Base-by-base conservation (phyloP, 2,329 filamentous ascomycete genomes). In the Penicillium polonicum region DNA sequence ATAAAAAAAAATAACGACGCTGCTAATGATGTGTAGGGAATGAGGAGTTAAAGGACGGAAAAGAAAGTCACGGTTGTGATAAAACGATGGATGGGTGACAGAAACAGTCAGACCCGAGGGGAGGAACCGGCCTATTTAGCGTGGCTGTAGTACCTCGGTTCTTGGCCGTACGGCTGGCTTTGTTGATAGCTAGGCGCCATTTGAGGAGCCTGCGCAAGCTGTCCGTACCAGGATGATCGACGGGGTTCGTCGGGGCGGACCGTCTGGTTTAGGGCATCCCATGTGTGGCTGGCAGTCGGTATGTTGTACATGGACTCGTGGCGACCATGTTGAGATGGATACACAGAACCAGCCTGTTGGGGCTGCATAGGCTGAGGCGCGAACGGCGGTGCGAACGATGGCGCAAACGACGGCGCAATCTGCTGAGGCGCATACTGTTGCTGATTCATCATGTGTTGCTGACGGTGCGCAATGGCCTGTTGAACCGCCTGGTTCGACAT, bases 401-500 rank as follows among this genome's bases (percentile, higher is more conserved):
- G 35, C 17, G 50, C 21, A 31, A 35, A 48, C 7, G 33, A 38
- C 17, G 33, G 35, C 19, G 51, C 23, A 27, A 36, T 44, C 29
- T 42, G 50, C 10, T 52, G 48, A 4, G 62, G 60, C 9, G 48
- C 39, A 6, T 66, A 71, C 42, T 70, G 72, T 60, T 72, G 75
- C 59, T 72, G 75, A 60, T 79, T 72, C 58, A 80, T 75, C 31
- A 71, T 71, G 59, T 78, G 82, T 53, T 86, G 83, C 67, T 90
- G 86, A 29, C 86, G 81, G 70, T 89, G 86, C 44, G 82, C 80
- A 68, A 92, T 90, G 0, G 88, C 89, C 59, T 89, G 83, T 63
- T 91, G 87, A 8, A 91, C 88, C 58, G 87, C 85, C 57, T 88
- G 85, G 44, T 86, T 88, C 58, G 88, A 85, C 59, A 87, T 76